These are phyloP conservation scores for Haematococcus lacustris DNA, from an alignment of 139 green algal genomes.

Conservation along the genomic window DNA sequence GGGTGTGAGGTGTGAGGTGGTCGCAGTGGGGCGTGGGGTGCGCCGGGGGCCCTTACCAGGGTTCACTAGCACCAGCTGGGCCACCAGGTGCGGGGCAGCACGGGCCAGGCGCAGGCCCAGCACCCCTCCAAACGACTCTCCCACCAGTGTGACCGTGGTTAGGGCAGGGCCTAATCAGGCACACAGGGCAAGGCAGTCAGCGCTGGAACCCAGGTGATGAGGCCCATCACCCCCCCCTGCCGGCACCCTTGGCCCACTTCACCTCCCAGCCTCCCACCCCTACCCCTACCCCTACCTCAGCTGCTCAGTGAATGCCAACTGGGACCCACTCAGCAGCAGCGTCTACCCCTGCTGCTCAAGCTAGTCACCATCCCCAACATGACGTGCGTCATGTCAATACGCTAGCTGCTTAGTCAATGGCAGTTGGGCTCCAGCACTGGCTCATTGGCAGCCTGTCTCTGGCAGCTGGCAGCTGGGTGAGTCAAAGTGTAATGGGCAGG, in stretches of 20 bases:
- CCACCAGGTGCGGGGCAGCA: constrained; percentile 41
- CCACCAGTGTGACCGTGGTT: constrained; percentile 48
- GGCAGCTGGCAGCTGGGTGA: no score
- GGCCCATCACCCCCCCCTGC: neutral
- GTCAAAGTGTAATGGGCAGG: no score
- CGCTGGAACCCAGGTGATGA: constrained; percentile 3
- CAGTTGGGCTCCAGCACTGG: no score
- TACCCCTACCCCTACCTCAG: neutral
- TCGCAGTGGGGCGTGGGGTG: no score
- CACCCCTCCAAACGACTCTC: constrained; percentile 66
- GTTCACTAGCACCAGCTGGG: constrained; percentile 62
- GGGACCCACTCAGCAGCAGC: neutral
- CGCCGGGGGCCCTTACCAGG: constrained; percentile 17
- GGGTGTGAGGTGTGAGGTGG: no score
- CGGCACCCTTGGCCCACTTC: neutral
- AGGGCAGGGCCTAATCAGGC: no score
- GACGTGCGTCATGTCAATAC: no score
- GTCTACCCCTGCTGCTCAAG: no score
- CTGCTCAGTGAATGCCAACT: neutral
- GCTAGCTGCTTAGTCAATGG: no score
- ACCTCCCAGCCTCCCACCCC: neutral
- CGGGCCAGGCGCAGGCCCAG: constrained; percentile 52
- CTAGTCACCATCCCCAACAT: no score
- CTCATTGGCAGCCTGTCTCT: no score
- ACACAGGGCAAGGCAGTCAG: neutral